Evolutionary conservation across 306 rosid species (phyloP).

Genomic region (Herpetospermum pedunculosum): DNA sequence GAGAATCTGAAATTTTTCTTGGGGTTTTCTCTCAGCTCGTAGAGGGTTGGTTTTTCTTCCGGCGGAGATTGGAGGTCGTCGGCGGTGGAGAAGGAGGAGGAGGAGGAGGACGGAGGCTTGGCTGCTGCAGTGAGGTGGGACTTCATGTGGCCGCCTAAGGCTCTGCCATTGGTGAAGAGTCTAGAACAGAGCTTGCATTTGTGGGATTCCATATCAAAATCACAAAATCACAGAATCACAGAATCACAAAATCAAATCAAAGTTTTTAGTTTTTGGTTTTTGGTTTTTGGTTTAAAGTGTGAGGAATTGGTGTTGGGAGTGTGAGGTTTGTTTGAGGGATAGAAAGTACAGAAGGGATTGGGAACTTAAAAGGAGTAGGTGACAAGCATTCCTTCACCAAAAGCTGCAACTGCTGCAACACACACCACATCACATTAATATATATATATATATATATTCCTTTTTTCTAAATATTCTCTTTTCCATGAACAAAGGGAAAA

Average conservation of each 20-base stretch:
- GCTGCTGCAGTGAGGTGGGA: conserved; percentile 48
- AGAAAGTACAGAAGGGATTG: conserved; percentile 27
- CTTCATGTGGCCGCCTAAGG: conserved; percentile 89
- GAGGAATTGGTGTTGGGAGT: neutral
- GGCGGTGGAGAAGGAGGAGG: conserved; percentile 8
- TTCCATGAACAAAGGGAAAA: neutral
- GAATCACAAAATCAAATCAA: conserved; percentile 16
- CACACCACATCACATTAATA: conserved; percentile 14
- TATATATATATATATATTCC: neutral
- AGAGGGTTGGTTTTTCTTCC: conserved; percentile 19
- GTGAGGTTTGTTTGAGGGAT: neutral
- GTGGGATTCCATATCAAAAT: conserved; percentile 51
- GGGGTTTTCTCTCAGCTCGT: conserved; percentile 58
- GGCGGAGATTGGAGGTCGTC: neutral
- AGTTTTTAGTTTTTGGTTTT: neutral
- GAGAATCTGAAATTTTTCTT: conserved; percentile 39
- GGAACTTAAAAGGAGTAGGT: conserved; percentile 73
- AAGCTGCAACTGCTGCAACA: conserved; percentile 30
- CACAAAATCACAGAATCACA: too few relatives aligned
- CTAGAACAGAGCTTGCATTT: conserved; percentile 73
- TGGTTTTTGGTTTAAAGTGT: too few relatives aligned
- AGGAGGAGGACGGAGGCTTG: conserved; percentile 5
- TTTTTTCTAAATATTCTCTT: neutral
- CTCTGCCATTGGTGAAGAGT: conserved; percentile 57
- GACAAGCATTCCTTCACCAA: conserved; percentile 92